phyloP scores from a whole-genome alignment of 306 rosid genomes.

The Citrullus amarus region DNA sequence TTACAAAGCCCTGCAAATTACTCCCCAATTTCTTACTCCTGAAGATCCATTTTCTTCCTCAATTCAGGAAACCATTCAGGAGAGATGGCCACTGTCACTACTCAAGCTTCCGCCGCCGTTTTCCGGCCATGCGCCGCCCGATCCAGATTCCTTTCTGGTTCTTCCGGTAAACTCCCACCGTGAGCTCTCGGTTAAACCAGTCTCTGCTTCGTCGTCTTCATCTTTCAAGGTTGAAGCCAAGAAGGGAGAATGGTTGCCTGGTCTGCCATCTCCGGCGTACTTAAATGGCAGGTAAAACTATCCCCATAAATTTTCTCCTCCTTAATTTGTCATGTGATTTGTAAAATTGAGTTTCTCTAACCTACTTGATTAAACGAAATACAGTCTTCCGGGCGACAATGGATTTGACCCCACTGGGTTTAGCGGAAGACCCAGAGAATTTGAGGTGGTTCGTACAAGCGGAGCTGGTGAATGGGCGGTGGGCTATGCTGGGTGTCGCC shows the following conservation, averaged over 20 bases:
- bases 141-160: constrained; percentile 60
- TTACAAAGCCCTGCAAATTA: constrained; percentile 31
- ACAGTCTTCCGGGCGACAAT: constrained; percentile 93
- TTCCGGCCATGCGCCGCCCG: constrained; percentile 56
- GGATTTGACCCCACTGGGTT: constrained; percentile 87
- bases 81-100: constrained; percentile 77
- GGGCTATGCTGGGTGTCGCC: constrained; percentile 98
- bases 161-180: constrained; percentile 54
- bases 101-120: constrained; percentile 81
- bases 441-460: constrained; percentile 82
- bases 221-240: constrained; percentile 73
- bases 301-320: background rate
- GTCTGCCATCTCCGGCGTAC: constrained; percentile 72
- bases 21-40: background rate
- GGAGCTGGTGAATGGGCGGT: constrained; percentile 77
- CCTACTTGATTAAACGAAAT: background rate
- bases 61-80: constrained; percentile 1
- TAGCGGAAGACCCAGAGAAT: constrained; percentile 98
- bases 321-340: background rate
- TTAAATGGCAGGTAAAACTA: constrained; percentile 57
- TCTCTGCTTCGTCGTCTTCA: constrained; percentile 25
- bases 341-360: background rate
- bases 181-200: constrained; percentile 41
- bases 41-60: background rate
- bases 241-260: constrained; percentile 98